Base-by-base conservation (phyloP, 2,329 filamentous ascomycete species). In the Aspergillus caelatus region DNA sequence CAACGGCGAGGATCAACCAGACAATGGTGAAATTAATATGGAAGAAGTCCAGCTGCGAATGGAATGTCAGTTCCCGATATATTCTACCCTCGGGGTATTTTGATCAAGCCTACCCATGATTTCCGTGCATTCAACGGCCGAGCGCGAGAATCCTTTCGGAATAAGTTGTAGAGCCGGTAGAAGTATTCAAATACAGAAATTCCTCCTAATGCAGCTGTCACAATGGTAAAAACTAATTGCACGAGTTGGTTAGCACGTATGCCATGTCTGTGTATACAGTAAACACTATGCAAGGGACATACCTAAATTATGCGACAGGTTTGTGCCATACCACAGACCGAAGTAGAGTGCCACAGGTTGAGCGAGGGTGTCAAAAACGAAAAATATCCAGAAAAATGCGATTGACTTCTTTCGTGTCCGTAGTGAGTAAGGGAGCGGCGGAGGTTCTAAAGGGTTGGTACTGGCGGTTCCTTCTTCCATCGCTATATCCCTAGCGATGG, bases 321-420 rank as follows among this genome's bases (percentile, higher is more conserved):
- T 76, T 11, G 85, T 84, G 65, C 80, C 81, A 66, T 88, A 88
- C 84, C 85, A 88, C 43, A 89, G 78, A 56, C 83, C 80, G 78
- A 86, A 89, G 76, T 89, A 89, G 2, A 89, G 78, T 3, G 80
- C 82, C 63, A 89, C 80, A 21, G 87, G 87, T 75, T 87, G 84
- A 62, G 79, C 82, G 63, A 87, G 78, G 57, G 83, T 85, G 75
- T 89, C 87, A 62, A 88, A 70, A 26, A 88, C 71, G 61, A 88
- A 86, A 46, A 89, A 72, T 0, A 78, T 77, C 86, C 86, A 89
- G 77, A 89, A 89, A 65, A 85, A 75, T 43, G 81, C 77, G 65
- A 89, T 87, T 39, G 82, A 79, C 74, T 82, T 83, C 70, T 86
- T 86, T 52, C 86, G 78, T 10, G 81, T 76, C 56, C 80, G 81